phyloP scores from a whole-genome alignment of 2,329 filamentous ascomycete genomes.

The Pestalotiopsis sp. region DNA sequence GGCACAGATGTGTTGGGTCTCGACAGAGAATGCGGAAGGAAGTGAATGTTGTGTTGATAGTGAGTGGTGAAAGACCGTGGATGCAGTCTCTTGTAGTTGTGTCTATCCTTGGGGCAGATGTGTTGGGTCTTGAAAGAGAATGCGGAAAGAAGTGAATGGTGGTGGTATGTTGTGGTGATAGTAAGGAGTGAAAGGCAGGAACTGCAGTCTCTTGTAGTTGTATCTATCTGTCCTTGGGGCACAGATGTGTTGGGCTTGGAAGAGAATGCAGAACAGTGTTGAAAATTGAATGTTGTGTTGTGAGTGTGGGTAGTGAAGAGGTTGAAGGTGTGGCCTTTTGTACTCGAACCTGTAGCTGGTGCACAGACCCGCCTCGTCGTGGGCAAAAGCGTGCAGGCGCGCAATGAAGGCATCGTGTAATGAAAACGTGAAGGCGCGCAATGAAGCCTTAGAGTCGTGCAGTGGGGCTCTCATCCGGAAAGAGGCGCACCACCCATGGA shows the following conservation, averaged over 20 bases:
- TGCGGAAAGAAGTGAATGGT: no score
- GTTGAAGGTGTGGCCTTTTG: not conserved
- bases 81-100: not conserved
- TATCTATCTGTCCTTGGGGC: no score
- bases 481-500: no score
- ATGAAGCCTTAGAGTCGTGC: not conserved
- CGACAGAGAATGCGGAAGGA: no score
- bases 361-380: not conserved
- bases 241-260: no score
- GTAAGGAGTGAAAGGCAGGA: not conserved
- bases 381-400: not conserved
- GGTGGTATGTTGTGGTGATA: not conserved
- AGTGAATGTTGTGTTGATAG: not conserved
- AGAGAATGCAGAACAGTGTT: not conserved
- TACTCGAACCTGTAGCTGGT: not conserved
- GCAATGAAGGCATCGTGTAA: not conserved
- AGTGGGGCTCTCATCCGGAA: not conserved
- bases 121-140: no score
- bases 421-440: not conserved
- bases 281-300: constrained; percentile 7
- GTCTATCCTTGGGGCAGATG: no score
- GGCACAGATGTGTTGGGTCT: no score
- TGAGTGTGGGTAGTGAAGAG: constrained; percentile 7
- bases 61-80: not conserved
- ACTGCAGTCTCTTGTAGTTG: not conserved